Base-by-base conservation (phyloP, 352 stramenopile species). In the Globisporangium megalacanthum region DNA sequence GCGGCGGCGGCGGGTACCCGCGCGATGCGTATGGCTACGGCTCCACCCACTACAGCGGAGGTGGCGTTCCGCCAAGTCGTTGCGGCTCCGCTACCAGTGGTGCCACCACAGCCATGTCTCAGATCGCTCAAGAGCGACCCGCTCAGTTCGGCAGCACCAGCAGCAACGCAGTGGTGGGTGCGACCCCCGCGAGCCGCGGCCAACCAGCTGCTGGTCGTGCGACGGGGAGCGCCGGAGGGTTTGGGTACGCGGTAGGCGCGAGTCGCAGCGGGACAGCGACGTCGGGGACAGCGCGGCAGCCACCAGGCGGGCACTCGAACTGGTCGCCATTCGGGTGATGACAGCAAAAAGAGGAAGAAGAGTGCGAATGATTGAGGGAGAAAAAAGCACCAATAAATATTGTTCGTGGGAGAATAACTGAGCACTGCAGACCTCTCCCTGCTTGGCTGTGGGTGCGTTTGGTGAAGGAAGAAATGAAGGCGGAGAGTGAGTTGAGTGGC, bases 251-350 rank as follows among this genome's bases (percentile, higher is more conserved):
- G 25, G 25, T 29, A 29, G 25, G 25, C 25, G 25, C 4, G 55
- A 61, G 33, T 39, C 55, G 55, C 55, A 54, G 49, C 51, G 39
- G 49, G 9, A 39, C 53, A 15, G 14, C 44, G 20, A 29, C 5
- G 8, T 8, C 41, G n/a, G 35, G 52, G 19, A 62, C 45, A 6
- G 62, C 62, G 42, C 69, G 80, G 52, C 80, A 90, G 46, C 76
- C 80, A 36, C 80, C 80, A 0, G 80, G 80, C 31, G 78, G 80
- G 4, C 75, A 65, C 51, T 86, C 68, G 36, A 83, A 88, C 57
- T 90, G 80, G 78, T 79, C 72, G 9, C 69, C 72, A 8, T 84
- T 70, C 39, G 63, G 35, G 35, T 70, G 25, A 66, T 20, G n/a
- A 14, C 41, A 47, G 41, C 17, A 47, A 17, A 11, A 20, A 14